Percentiles rank a stretch among this genome's conserved stretches.
Conservation (phyloP, 768 basidiomycete genomes). For the Hygrocybe coccinea region DNA sequence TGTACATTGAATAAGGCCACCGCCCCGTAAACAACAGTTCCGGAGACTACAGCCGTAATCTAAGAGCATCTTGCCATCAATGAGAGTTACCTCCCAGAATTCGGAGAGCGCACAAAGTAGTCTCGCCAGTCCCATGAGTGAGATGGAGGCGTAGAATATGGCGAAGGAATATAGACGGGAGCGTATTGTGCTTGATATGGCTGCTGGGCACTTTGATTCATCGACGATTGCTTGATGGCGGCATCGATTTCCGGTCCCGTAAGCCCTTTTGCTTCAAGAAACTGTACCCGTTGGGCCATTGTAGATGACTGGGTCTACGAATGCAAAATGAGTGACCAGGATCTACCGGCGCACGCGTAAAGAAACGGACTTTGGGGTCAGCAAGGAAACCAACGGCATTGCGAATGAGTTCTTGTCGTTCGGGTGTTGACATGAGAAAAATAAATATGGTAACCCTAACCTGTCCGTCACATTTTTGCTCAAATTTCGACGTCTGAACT, state of each 20-base stretch:
- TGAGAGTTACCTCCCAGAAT: conserved; percentile 20
- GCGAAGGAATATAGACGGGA: conserved; percentile 40
- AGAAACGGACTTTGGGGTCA: conserved; percentile 64
- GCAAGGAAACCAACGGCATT: conserved; percentile 81
- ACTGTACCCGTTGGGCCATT: conserved; percentile 80
- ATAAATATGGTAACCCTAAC: conserved; percentile 9
- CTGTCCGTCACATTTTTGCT: conserved; percentile 25
- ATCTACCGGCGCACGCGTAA: neutral
- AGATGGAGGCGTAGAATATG: conserved; percentile 39
- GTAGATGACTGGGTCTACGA: conserved; percentile 70
- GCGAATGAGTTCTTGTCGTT: conserved; percentile 68
- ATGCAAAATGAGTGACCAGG: neutral
- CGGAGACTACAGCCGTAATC: conserved; percentile 92
- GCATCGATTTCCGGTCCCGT: conserved; percentile 78
- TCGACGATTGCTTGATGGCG: conserved; percentile 63
- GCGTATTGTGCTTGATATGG: conserved; percentile 30
- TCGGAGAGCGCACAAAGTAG: conserved; percentile 70
- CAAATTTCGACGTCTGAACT: too few relatives aligned
- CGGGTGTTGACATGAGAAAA: conserved; percentile 39
- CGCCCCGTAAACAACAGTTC: conserved; percentile 76
- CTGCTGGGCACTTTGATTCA: conserved; percentile 13
- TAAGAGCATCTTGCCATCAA: conserved; percentile 29
- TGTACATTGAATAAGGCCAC: conserved; percentile 72
- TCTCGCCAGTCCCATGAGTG: conserved; percentile 92
- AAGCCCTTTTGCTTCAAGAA: conserved; percentile 93